A percentile compares a stretch with the other conserved stretches of the same genome.
These are phyloP conservation scores for Nicotiana obtusifolia DNA, from an alignment of 257 asterid genomes.

Conservation along the genomic window DNA sequence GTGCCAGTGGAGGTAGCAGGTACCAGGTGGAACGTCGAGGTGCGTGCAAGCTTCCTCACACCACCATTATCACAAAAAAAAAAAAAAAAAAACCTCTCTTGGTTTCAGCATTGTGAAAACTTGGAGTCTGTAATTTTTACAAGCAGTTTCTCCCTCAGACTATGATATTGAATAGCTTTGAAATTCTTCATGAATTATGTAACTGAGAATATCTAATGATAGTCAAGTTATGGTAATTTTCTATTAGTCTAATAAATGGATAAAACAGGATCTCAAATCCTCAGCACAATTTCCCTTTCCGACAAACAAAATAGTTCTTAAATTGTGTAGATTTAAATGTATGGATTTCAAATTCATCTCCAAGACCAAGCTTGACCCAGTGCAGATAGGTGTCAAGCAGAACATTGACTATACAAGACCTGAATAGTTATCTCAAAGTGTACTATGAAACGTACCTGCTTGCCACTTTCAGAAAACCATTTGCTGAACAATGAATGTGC, in stretches of 20 bases:
- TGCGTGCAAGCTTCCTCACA: too few species aligned
- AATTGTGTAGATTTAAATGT: slow-evolving; percentile 3
- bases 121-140: background rate
- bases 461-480: slow-evolving; percentile 99
- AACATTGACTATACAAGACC: background rate
- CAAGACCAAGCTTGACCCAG: background rate
- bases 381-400: background rate
- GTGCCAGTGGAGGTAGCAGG: too few species aligned
- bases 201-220: background rate
- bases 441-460: slow-evolving; percentile 54
- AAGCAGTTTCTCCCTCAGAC: background rate
- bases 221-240: background rate
- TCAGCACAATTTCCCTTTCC: background rate
- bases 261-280: background rate
- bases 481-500: slow-evolving; percentile 98
- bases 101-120: slow-evolving; percentile 1
- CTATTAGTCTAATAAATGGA: background rate
- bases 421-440: background rate
- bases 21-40: too few species aligned
- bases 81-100: background rate
- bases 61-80: too few species aligned
- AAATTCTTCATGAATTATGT: background rate
- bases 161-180: background rate
- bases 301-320: background rate
- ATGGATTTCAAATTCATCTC: background rate